Evolutionary conservation across 768 basidiomycete species (phyloP).

Genomic region (Gautieria morchelliformis): DNA sequence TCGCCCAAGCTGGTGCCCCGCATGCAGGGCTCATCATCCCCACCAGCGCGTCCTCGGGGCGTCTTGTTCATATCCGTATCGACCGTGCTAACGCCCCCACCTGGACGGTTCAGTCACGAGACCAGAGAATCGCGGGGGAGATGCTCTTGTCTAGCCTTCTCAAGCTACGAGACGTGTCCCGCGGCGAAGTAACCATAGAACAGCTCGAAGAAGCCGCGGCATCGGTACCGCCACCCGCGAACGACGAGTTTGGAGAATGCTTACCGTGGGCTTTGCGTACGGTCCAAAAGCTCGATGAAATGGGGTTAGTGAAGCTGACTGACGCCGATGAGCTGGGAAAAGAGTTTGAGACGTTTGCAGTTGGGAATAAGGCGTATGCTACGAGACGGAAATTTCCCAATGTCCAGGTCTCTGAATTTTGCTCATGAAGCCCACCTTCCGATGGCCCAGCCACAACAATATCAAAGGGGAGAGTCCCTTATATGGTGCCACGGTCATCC

Average conservation of each 20-base stretch:
- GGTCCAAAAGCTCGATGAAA: not conserved
- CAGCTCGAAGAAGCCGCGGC: not conserved
- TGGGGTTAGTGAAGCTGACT: not conserved
- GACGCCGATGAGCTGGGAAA: not conserved
- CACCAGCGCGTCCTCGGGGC: no score
- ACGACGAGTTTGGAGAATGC: conserved; percentile 18
- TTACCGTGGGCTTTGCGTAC: conserved; percentile 13
- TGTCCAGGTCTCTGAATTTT: not conserved
- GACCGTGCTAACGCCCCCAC: no score
- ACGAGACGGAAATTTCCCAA: not conserved
- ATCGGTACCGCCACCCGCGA: conserved; percentile 10
- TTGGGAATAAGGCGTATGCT: not conserved
- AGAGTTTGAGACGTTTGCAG: not conserved
- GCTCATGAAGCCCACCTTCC: no score
- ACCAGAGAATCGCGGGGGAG: conserved; percentile 15
- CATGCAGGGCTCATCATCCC: conserved; percentile 22
- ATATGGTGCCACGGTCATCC: no score
- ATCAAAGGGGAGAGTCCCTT: no score
- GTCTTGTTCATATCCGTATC: conserved; percentile 22
- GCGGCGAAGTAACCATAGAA: not conserved
- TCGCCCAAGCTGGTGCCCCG: conserved; percentile 22
- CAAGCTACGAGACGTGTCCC: conserved; percentile 1
- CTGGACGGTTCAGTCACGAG: no score
- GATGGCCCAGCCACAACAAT: no score
- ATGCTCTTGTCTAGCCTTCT: conserved; percentile 18